Conservation (phyloP, 2,329 filamentous ascomycete species). For the Biscogniauxia sp. region DNA sequence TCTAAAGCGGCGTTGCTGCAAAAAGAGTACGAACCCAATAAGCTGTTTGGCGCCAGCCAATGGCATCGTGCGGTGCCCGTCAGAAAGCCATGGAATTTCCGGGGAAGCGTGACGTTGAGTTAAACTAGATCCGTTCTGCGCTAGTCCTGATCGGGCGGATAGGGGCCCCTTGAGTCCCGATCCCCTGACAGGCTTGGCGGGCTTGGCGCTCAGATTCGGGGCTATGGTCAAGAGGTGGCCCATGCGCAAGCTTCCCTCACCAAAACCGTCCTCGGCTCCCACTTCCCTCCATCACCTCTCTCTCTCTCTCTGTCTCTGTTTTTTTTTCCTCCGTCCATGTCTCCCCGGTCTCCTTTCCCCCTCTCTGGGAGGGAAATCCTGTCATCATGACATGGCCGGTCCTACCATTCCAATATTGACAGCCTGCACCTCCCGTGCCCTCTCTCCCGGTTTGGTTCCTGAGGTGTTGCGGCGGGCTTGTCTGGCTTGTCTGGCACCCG, state of each 20-base stretch:
- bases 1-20: conserved; percentile 12
- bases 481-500: background rate
- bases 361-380: background rate
- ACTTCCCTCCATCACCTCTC: conserved; percentile 4
- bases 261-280: conserved; percentile 19
- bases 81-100: conserved; percentile 14
- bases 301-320: background rate
- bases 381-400: background rate
- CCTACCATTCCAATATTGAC: background rate
- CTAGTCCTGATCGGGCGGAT: conserved; percentile 11
- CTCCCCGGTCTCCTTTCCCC: background rate
- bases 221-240: conserved; percentile 9
- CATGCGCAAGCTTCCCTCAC: conserved; percentile 4
- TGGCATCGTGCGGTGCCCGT: conserved; percentile 16
- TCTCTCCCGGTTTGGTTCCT: background rate
- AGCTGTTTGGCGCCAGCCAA: background rate
- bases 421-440: background rate
- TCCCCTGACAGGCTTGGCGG: conserved; percentile 18
- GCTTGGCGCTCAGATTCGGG: conserved; percentile 18
- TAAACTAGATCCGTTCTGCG: conserved; percentile 23
- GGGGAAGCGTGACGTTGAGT: conserved; percentile 22
- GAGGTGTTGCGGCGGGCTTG: background rate
- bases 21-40: background rate
- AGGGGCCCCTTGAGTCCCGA: background rate
- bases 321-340: background rate